Evolutionary conservation across 1,139 yeast species (phyloP), one percentile per base, ranked within the genome.

Genomic region (Suhomyces bolitotheri): DNA sequence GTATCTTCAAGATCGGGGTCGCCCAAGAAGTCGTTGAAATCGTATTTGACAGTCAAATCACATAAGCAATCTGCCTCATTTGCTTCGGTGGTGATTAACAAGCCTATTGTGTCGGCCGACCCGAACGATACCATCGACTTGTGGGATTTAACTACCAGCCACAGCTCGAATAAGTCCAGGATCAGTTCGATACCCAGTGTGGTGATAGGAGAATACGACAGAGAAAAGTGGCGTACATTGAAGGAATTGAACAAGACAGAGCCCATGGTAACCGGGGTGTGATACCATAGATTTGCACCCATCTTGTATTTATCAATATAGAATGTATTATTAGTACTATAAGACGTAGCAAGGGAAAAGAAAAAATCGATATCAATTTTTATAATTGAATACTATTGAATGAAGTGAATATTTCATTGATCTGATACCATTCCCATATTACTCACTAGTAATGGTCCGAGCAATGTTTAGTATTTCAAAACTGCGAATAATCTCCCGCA

Each of bases 161-260:
- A 55, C 16, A 55, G 62, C 39, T 64, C 73, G 7, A 44, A 56
- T 29, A 56, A 57, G 32, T 71, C 78, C 3, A 56, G 74, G 21
- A 60, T 64, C 11, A 73, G 76, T 42, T 69, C 78, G 1, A 64
- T 75, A 26, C 85, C 84, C 0, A 70, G 80, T 39, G 79, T 73
- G 9, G 79, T 76, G 2, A 70, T 79, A 36, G 84, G 85, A 0
- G 78, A 78, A 49, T 80, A 80, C 49, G 86, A 80, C 49, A 60
- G 72, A 46, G 86, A 80, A 52, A 80, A 80, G 52, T 79, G 85
- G 85, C 60, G 71, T 38, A 73, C 77, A 0, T 59, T 78, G 41
- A 70, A 72, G 46, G 60, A 55, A 19, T 46, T 61, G 27, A 17
- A 17, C 20, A 17, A 17, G 20, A 17, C 20, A 17, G 20, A 17